Base-by-base conservation (phyloP, 1,139 yeast genomes). In the Sugiyamaella novakii region DNA sequence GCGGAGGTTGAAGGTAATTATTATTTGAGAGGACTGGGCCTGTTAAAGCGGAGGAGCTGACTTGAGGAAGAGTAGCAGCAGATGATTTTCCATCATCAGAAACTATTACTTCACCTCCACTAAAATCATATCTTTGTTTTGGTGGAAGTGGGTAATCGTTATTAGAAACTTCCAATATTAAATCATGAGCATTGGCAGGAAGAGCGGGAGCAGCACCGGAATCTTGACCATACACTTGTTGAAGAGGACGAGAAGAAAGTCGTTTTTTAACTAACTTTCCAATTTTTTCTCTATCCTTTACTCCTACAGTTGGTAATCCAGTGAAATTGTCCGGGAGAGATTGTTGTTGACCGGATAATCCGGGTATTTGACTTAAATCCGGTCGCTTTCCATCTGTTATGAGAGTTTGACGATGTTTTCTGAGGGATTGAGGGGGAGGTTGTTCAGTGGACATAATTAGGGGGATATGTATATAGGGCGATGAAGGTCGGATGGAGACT, bases 371-470 rank as follows among this genome's bases (percentile, higher is more conserved):
- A 28, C 41, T 34, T n/a, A 43, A 31, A 17, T 43, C 51, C 7
- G 47, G 47, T 18, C 47, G 37, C 25, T 47, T 46, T 5, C 24
- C 35, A 34, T 35, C 49, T 3, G 65, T 58, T 5, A 58, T 45
- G 29, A 63, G 44, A 22, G 66, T 64, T 54, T 62, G 67, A 18
- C 67, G 53, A 44, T 64, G 66, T 50, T 61, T 60, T 36, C 68
- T 54, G 54, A 64, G 50, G 38, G 68, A 64, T 47, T 63, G 64
- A 40, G 54, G 53, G 14, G 54, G 54, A 15, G 25, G 39, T 5
- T 14, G 17, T 10, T 10, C n/a, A 5, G 15, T 18, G 10, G 33
- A 6, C n/a, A n/a, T n/a, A n/a, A n/a, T n/a, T n/a, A n/a, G n/a
- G n/a, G n/a, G n/a, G n/a, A n/a, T n/a, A n/a, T n/a, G n/a, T n/a